A percentile compares a stretch with the other conserved stretches of the same genome.
Evolutionary conservation across 768 basidiomycete species (phyloP).

Genomic region (Boletus edulis): DNA sequence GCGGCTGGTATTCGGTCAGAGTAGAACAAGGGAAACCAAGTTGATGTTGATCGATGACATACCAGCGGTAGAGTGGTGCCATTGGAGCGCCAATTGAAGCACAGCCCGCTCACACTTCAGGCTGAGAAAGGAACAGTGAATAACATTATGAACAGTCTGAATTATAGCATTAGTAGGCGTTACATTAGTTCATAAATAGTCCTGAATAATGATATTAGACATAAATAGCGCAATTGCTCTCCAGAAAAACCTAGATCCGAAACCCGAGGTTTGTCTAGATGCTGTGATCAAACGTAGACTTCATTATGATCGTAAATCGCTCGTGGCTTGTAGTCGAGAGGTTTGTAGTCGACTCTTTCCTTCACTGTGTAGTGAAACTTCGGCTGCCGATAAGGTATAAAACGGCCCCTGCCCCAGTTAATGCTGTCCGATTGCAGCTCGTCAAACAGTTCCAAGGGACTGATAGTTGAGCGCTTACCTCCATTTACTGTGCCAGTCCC

Average conservation of each 20-base stretch:
- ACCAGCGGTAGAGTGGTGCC: no score
- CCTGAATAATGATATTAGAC: background rate
- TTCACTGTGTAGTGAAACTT: conserved; percentile 65
- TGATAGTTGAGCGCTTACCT: conserved; percentile 41
- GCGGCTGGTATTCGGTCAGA: no score
- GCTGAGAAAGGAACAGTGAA: no score
- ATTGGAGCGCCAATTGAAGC: no score
- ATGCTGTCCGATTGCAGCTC: conserved; percentile 14
- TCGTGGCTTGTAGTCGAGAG: conserved; percentile 54
- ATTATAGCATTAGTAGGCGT: no score
- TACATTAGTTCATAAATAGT: no score
- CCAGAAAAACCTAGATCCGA: background rate
- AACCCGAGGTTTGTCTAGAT: no score
- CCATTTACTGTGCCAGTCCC: conserved; percentile 52
- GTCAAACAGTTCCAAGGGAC: background rate
- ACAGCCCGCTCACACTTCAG: no score
- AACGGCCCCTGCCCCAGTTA: conserved; percentile 58
- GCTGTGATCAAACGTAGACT: conserved; percentile 38
- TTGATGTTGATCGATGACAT: no score
- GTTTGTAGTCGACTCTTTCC: conserved; percentile 47
- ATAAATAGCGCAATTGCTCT: background rate
- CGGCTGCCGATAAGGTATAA: conserved; percentile 44
- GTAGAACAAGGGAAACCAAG: no score
- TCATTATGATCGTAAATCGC: conserved; percentile 49
- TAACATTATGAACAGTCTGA: no score